Evolutionary conservation across 306 rosid species (phyloP), one percentile per base, ranked within the genome.

Genomic region (Leucaena leucocephala): DNA sequence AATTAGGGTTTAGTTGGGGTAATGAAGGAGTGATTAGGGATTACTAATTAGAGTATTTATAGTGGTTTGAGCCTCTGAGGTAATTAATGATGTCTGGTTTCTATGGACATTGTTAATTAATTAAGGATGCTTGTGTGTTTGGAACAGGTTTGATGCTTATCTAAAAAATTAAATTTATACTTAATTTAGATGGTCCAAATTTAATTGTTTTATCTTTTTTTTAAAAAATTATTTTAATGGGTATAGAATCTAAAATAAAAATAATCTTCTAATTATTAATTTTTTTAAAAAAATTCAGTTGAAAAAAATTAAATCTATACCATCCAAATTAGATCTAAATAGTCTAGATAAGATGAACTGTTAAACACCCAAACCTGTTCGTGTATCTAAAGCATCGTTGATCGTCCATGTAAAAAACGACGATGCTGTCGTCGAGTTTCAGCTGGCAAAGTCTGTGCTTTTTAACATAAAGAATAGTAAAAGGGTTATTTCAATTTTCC

Each of bases 31-130:
- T 68, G 72, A 62, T 4, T 83, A 17, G 68, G 33, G 61, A n/a
- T 54, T 7, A 54, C 33, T 0, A 54, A 64, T 33, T 81, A 2
- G 27, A 81, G 79, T 79, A 89, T 86, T 83, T 86, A 91, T 91
- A 89, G 79, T 71, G 27, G 84, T 61, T 46, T 34, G 27, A 27
- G 27, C 27, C 0, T 27, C 1, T 27, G 58, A 22, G 55, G 57
- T 78, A 34, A 45, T 9, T 45, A 45, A 11, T 45, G 11, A 27
- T 39, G 35, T 44, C 36, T 43, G 9, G 21, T 79, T 83, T 69
- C 35, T 62, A 9, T 16, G 38, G 19, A 40, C 75, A 4, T 38
- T 38, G 6, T 38, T 38, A 27, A 27, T 27, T 27, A 72, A 54
- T 8, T 22, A 58, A 58, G 36, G 36, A 3, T 75, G 38, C 50